phyloP scores from a whole-genome alignment of 306 rosid species.

The Fagus sylvatica region DNA sequence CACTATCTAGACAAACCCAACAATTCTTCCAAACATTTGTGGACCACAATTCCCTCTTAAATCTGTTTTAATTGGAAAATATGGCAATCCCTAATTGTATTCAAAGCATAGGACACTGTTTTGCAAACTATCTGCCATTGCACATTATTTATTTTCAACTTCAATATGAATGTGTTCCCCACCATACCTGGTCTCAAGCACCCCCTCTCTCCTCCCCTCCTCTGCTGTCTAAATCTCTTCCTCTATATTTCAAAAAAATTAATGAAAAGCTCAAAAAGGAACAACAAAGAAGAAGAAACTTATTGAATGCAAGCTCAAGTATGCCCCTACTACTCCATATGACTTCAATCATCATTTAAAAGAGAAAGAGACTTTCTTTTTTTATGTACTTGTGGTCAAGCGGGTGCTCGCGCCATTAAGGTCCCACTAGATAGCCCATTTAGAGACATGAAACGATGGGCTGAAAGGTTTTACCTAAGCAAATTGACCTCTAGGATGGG shows the following conservation, averaged over 20 bases:
- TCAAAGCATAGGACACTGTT: constrained; percentile 52
- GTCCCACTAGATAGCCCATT: constrained; percentile 52
- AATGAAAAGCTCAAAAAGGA: constrained; percentile 44
- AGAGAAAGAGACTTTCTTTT: constrained; percentile 49
- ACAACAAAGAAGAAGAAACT: constrained; percentile 32
- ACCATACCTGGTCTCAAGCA: constrained; percentile 75
- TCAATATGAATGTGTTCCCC: constrained; percentile 91
- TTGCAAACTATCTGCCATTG: constrained; percentile 55
- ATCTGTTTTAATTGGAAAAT: constrained; percentile 59
- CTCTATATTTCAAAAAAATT: constrained; percentile 14
- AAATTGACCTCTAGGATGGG: constrained; percentile 54
- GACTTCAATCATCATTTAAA: constrained; percentile 83
- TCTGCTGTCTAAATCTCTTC: constrained; percentile 38
- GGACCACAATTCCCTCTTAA: constrained; percentile 58
- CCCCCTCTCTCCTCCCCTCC: constrained; percentile 19
- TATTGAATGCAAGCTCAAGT: constrained; percentile 39
- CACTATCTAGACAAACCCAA: constrained; percentile 64
- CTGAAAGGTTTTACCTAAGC: constrained; percentile 70
- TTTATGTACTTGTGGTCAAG: constrained; percentile 69
- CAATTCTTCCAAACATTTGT: constrained; percentile 39
- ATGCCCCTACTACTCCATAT: constrained; percentile 58
- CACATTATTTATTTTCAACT: constrained; percentile 63
- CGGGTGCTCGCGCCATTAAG: constrained; percentile 52
- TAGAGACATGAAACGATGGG: constrained; percentile 81
- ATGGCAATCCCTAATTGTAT: constrained; percentile 38